Evolutionary conservation across 2,329 filamentous ascomycete species (phyloP).

Genomic region (Stenocarpella maydis): DNA sequence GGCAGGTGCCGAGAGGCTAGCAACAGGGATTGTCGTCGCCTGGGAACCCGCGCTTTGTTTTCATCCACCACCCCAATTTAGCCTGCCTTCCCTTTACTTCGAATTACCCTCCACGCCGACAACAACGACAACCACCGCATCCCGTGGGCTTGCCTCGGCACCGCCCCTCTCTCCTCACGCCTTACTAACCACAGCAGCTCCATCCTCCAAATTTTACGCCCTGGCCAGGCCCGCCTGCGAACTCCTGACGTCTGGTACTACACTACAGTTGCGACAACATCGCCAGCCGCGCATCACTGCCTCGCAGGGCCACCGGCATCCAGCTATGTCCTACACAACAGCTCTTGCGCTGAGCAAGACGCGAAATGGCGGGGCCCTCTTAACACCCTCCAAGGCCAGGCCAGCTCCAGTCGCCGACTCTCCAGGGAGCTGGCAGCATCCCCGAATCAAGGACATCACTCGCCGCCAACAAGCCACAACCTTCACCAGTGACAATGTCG

Average conservation of each 20-base stretch:
- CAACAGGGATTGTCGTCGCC: conserved; percentile 30
- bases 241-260: neutral
- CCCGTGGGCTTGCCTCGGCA: conserved; percentile 28
- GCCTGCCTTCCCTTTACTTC: neutral
- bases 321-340: conserved; percentile 44
- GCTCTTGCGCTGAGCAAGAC: conserved; percentile 36
- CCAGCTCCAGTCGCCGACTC: conserved; percentile 53
- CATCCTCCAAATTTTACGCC: neutral
- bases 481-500: conserved; percentile 81
- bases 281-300: neutral
- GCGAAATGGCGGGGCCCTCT: conserved; percentile 26
- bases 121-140: conserved; percentile 13
- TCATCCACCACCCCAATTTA: conserved; percentile 20
- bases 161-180: neutral
- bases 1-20: conserved; percentile 28
- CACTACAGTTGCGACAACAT: neutral
- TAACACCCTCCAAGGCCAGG: conserved; percentile 40
- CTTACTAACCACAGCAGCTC: conserved; percentile 34
- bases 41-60: conserved; percentile 32
- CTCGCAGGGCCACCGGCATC: neutral
- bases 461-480: conserved; percentile 78
- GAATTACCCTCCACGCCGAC: conserved; percentile 10
- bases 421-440: conserved; percentile 90
- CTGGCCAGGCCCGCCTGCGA: neutral
- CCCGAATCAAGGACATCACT: conserved; percentile 86